Evolutionary conservation across 805 yeast species (phyloP), one percentile per base, ranked within the genome.

Genomic region (Vanderwaltozyma polyspora): DNA sequence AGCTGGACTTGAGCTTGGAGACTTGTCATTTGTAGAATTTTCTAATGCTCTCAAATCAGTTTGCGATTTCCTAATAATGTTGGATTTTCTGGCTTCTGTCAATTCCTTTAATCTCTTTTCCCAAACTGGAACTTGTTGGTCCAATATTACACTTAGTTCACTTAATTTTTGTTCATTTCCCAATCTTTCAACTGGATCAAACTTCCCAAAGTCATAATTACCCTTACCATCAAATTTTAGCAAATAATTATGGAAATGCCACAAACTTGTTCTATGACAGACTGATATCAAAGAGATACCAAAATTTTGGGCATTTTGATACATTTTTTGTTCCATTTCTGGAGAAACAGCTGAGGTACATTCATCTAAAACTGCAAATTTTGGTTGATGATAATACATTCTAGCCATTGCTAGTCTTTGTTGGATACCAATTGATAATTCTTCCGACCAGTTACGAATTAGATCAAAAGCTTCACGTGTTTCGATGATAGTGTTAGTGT

Each of bases 301-400:
- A 41, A 82, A 64, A 13, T 68, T 64, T 52, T 80, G 82, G 0
- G 95, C 95, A 49, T 80, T 79, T 33, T 74, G 59, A 51, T 87
- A 87, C 83, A 89, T 86, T 47, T 78, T 75, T 41, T 80, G 84
- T 54, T 87, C 97, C 74, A 86, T 79, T 40, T 80, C 82, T 9
- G 91, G 83, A 0, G 95, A 78, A 2, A 87, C 94, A 1, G 94
- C 89, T 3, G 95, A 84, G 1, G 97, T 87, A 58, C 95, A 87
- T 63, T 87, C 97, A 60, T 87, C 97, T 43, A 87, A 64, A 18
- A 87, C 94, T 0, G 97, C 97, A 66, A 86, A 87, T 56, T 76
- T 80, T 2, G 97, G 97, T 48, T 71, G 70, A 57, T 87, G 95
- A 53, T 86, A 87, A 52, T 82, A 87, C 58, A 87, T 67, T 49